phyloP scores from a whole-genome alignment of 164 flowering plant species.

The Berberis vulgaris region DNA sequence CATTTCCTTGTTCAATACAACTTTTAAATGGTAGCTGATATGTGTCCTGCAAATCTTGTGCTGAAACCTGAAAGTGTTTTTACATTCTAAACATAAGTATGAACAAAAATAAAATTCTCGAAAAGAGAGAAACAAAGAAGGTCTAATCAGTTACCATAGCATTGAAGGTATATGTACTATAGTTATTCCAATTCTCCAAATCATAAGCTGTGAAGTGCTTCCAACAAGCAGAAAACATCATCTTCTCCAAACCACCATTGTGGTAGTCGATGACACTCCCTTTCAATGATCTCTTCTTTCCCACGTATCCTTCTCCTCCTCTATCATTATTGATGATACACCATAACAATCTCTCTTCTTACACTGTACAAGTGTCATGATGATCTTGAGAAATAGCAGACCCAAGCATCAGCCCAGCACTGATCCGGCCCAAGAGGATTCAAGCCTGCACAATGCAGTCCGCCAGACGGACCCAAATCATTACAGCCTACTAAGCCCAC shows the following conservation, averaged over 20 bases:
- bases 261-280: conserved; percentile 5
- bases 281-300: conserved; percentile 27
- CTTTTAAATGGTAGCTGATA: conserved; percentile 77
- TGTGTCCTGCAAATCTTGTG: conserved; percentile 84
- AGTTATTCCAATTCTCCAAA: conserved; percentile 70
- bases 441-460: too few relatives aligned
- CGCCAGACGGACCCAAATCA: too few relatives aligned
- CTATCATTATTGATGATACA: not conserved
- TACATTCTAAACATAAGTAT: not conserved
- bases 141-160: conserved; percentile 54
- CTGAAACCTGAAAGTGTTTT: conserved; percentile 42
- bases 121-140: not conserved
- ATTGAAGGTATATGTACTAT: conserved; percentile 71
- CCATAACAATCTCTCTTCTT: conserved; percentile 5
- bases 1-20: conserved; percentile 74
- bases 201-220: conserved; percentile 95
- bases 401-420: too few relatives aligned
- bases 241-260: conserved; percentile 15
- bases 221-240: conserved; percentile 94
- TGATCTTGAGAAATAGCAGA: too few relatives aligned
- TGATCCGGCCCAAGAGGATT: too few relatives aligned
- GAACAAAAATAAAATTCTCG: not conserved
- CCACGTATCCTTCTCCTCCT: conserved; percentile 3
- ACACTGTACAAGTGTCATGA: conserved; percentile 23
- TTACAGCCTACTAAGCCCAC: too few relatives aligned